Conservation (phyloP, 2,329 filamentous ascomycete species). For the Ceratocystis colombiana region DNA sequence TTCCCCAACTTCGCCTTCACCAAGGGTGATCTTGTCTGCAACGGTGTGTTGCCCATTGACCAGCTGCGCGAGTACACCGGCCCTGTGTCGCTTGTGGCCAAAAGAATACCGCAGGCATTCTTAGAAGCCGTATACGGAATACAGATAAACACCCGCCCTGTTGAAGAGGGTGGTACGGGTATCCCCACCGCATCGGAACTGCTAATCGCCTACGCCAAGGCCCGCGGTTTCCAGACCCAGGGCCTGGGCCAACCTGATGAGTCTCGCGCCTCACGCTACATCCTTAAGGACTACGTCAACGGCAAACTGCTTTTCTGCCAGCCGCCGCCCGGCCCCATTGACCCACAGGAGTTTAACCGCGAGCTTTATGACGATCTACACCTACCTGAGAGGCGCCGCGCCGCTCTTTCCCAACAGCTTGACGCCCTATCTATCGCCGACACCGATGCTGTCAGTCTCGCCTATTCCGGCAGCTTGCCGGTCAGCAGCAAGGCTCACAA, state of each 20-base stretch:
- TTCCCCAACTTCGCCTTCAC: slow-evolving; percentile 97
- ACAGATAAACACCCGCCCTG: slow-evolving; percentile 65
- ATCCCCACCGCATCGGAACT: slow-evolving; percentile 75
- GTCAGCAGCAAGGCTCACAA: slow-evolving; percentile 63
- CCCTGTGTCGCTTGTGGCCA: slow-evolving; percentile 70
- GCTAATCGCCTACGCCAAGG: slow-evolving; percentile 73
- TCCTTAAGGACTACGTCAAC: slow-evolving; percentile 95
- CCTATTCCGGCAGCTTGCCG: slow-evolving; percentile 34
- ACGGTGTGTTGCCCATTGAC: slow-evolving; percentile 90
- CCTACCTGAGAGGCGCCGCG: slow-evolving; percentile 70
- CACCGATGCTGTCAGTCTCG: slow-evolving; percentile 28
- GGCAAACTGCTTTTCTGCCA: slow-evolving; percentile 89
- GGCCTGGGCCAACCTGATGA: slow-evolving; percentile 88
- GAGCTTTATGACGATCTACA: slow-evolving; percentile 79
- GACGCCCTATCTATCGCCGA: slow-evolving; percentile 39
- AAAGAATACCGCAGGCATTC: slow-evolving; percentile 77
- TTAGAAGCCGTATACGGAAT: slow-evolving; percentile 92
- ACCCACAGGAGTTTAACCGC: slow-evolving; percentile 69
- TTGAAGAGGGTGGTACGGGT: slow-evolving; percentile 90
- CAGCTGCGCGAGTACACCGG: slow-evolving; percentile 89
- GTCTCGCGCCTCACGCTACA: slow-evolving; percentile 75
- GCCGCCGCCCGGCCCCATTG: slow-evolving; percentile 65
- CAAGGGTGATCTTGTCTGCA: slow-evolving; percentile 91
- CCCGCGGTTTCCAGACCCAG: slow-evolving; percentile 80
- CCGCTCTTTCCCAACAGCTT: slow-evolving; percentile 46